Base-by-base conservation (phyloP, 192 early-diverging fungal genomes). In the Oehlia diaphana region DNA sequence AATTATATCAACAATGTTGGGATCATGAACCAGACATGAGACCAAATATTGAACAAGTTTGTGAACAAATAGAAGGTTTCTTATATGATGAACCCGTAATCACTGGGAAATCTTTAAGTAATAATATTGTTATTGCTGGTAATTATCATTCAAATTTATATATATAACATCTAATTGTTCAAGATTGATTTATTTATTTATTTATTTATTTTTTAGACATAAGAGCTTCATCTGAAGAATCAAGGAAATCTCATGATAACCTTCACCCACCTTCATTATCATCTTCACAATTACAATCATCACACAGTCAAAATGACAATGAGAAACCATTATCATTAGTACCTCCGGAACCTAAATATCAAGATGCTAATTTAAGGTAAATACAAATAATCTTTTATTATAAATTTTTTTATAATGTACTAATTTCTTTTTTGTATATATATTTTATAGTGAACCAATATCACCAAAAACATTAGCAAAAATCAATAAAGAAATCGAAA, bases 1-100 rank as follows among this genome's bases (percentile, higher is more conserved):
- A 79, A 23, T 62, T 79, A 49, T 77, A 77, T 61, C 33, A 72
- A 37, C 28, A 79, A 26, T 79, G 78, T 31, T 79, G 78, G 78
- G 19, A 79, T 39, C 44, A 53, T 42, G 78, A 79, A 35, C 39
- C 78, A 14, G n/a, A 76, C 2, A 33, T 62, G 42, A 33, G 78
- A 33, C 73, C 71, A 2, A 74, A 42, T 14, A 62, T 72, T 76
- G 78, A 79, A n/a, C 37, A 79, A 58, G 49, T 79, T 28, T 47
- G 53, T 42, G 47, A 79, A 9, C 35, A 49, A 61, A 16, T 79
- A 33, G 35, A 79, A 53, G 68, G n/a, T n/a, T n/a, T 70, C 37
- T 10, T 44, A 44, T n/a, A 42, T 3, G 35, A 70, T 70, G 35
- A 70, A 37, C 68, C 68, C 16, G 19, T n/a, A 47, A 21, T 21